phyloP scores from a whole-genome alignment of 305 asterid species.

The Rubia balearica region DNA sequence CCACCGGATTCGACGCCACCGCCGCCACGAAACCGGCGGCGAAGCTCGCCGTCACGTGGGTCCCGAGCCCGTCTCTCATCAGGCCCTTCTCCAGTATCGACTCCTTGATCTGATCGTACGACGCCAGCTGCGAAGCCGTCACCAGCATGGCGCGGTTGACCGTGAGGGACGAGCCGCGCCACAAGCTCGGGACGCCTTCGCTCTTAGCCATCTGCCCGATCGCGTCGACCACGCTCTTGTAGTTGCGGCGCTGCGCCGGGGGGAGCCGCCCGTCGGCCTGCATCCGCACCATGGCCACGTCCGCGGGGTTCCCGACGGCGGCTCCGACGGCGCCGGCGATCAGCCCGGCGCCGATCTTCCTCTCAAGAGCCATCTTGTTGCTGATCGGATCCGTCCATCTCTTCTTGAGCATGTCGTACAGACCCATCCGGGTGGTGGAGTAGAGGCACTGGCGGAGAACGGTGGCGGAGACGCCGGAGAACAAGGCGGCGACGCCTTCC shows the following conservation, averaged over 20 bases:
- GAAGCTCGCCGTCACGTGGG: slow-evolving; percentile 86
- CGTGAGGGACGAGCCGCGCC: slow-evolving; percentile 92
- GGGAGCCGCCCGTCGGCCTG: slow-evolving; percentile 98
- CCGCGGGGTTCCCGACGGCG: slow-evolving; percentile 91
- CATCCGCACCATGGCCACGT: slow-evolving; percentile 94
- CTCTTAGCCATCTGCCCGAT: slow-evolving; percentile 55
- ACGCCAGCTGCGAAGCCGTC: slow-evolving; percentile 83
- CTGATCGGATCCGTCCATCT: slow-evolving; percentile 65
- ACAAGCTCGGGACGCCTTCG: slow-evolving; percentile 70
- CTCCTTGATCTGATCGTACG: slow-evolving; percentile 81
- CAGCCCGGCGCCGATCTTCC: slow-evolving; percentile 67
- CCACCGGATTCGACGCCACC: slow-evolving; percentile 83
- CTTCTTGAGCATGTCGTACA: slow-evolving; percentile 62
- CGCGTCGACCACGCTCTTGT: slow-evolving; percentile 81
- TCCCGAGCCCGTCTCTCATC: slow-evolving; percentile 82
- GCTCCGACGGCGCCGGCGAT: slow-evolving; percentile 91
- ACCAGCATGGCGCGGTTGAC: slow-evolving; percentile 97
- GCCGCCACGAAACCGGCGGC: slow-evolving; percentile 95
- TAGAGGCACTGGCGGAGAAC: slow-evolving; percentile 85
- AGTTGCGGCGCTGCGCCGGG: slow-evolving; percentile 59
- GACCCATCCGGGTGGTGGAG: slow-evolving; percentile 91
- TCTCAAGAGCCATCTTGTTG: slow-evolving; percentile 43
- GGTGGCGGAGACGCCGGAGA: slow-evolving; percentile 95
- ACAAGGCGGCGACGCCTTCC: slow-evolving; percentile 64
- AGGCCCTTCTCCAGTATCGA: slow-evolving; percentile 33